Conservation (phyloP, 805 yeast species). For the Candida easanensis region DNA sequence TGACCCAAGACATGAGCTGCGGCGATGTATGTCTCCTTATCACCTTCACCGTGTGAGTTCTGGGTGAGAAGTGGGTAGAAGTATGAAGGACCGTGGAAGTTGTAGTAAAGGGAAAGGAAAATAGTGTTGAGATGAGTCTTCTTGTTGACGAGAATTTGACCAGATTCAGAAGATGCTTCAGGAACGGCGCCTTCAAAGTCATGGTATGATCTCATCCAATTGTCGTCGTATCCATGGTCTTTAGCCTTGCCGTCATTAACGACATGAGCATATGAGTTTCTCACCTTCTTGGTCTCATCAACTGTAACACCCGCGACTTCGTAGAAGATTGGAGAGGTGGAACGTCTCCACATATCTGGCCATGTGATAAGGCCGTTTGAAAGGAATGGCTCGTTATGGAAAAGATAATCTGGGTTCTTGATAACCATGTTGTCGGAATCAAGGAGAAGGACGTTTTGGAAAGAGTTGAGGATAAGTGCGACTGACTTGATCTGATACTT, state of each 20-base stretch:
- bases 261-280: conserved; percentile 26
- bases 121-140: conserved; percentile 49
- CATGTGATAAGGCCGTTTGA: conserved; percentile 47
- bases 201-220: conserved; percentile 19
- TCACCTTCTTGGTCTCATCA: conserved; percentile 32
- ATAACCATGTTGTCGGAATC: conserved; percentile 76
- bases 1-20: conserved; percentile 49
- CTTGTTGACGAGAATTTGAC: conserved; percentile 55
- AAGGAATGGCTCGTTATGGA: conserved; percentile 39
- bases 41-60: conserved; percentile 66
- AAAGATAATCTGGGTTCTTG: conserved; percentile 49
- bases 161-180: conserved; percentile 59
- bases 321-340: conserved; percentile 56
- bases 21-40: conserved; percentile 60
- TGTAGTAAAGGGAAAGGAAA: conserved; percentile 52
- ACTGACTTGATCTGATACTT: conserved; percentile 66
- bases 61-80: conserved; percentile 62
- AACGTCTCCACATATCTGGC: conserved; percentile 68
- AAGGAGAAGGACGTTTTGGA: conserved; percentile 65
- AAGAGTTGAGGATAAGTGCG: conserved; percentile 69
- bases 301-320: conserved; percentile 44
- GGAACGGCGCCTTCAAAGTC: conserved; percentile 54
- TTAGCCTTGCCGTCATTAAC: conserved; percentile 17
- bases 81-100: conserved; percentile 53
- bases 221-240: conserved; percentile 8